Percentiles rank a stretch among this genome's conserved stretches.
These are phyloP conservation scores for Myxozyma neglecta DNA, from an alignment of 805 yeast genomes.

Conservation along the genomic window DNA sequence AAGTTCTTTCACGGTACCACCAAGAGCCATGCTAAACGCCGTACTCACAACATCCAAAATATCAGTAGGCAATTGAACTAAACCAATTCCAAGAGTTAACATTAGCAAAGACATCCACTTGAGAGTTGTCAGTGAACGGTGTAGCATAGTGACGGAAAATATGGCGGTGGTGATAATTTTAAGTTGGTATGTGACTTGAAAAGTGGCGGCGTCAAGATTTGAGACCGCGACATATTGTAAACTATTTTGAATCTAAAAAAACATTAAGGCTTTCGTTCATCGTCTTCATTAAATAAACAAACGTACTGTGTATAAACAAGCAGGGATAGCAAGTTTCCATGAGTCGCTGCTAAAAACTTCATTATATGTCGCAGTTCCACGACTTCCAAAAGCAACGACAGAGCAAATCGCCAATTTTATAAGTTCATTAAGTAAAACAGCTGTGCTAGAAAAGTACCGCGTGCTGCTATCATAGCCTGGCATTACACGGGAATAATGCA, in stretches of 20 bases:
- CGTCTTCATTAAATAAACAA: background rate
- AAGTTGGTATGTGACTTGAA: slow-evolving; percentile 48
- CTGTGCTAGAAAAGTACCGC: slow-evolving; percentile 44
- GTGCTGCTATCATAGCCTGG: slow-evolving; percentile 38
- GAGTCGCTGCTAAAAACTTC: slow-evolving; percentile 43
- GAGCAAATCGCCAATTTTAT: slow-evolving; percentile 41
- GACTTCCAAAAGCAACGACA: slow-evolving; percentile 31
- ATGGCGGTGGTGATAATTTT: slow-evolving; percentile 47
- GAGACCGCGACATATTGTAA: slow-evolving; percentile 47
- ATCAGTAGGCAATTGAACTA: slow-evolving; percentile 44
- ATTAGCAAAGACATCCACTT: slow-evolving; percentile 44
- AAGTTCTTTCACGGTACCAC: slow-evolving; percentile 6
- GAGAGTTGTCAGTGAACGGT: slow-evolving; percentile 37
- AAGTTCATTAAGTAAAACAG: slow-evolving; percentile 45
- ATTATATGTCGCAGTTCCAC: slow-evolving; percentile 25
- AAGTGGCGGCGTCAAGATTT: slow-evolving; percentile 46
- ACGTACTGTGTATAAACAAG: slow-evolving; percentile 42
- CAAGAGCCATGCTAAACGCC: slow-evolving; percentile 17
- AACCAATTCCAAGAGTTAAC: slow-evolving; percentile 44
- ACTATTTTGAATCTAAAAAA: slow-evolving; percentile 36
- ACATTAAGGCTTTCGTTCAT: background rate
- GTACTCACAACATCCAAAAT: slow-evolving; percentile 29
- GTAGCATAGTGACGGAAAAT: slow-evolving; percentile 44
- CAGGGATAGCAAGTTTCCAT: slow-evolving; percentile 47
- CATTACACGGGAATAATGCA: slow-evolving; percentile 48